Conservation (phyloP, 805 yeast species). For the Sungouiella thailandica region DNA sequence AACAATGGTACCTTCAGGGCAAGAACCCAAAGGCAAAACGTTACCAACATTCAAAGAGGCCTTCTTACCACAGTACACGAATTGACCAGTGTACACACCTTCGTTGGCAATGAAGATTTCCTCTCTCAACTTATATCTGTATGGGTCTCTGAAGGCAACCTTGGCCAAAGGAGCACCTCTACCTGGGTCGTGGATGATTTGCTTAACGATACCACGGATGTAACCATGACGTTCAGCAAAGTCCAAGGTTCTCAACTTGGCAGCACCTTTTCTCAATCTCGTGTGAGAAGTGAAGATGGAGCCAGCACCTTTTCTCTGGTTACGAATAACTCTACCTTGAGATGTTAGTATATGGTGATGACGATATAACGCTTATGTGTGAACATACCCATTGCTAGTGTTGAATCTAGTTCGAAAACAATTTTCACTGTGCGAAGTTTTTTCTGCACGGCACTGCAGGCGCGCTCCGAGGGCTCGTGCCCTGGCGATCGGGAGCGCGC, state of each 20-base stretch:
- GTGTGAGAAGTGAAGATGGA: slow-evolving; percentile 8
- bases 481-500: too few species aligned
- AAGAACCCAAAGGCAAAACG: slow-evolving; percentile 5
- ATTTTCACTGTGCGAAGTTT: slow-evolving; percentile 10
- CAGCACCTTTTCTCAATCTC: slow-evolving; percentile 9
- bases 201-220: slow-evolving; percentile 9
- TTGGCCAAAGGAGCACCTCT: slow-evolving; percentile 8
- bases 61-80: slow-evolving; percentile 6
- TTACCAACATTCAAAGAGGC: slow-evolving; percentile 6
- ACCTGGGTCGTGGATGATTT: slow-evolving; percentile 9
- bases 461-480: too few species aligned
- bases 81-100: slow-evolving; percentile 7
- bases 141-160: slow-evolving; percentile 8
- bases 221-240: slow-evolving; percentile 7
- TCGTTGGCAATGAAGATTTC: slow-evolving; percentile 8
- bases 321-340: slow-evolving; percentile 7
- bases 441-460: slow-evolving; percentile 4
- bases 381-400: slow-evolving; percentile 17
- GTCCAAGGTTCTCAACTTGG: slow-evolving; percentile 8
- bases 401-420: slow-evolving; percentile 9
- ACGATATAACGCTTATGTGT: not conserved
- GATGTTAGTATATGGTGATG: slow-evolving; percentile 3
- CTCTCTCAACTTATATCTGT: slow-evolving; percentile 6
- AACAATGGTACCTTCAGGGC: slow-evolving; percentile 7
- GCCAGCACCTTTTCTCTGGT: slow-evolving; percentile 9